Base-by-base conservation (phyloP, 2,329 filamentous ascomycete species). In the Fusarium tupiense region DNA sequence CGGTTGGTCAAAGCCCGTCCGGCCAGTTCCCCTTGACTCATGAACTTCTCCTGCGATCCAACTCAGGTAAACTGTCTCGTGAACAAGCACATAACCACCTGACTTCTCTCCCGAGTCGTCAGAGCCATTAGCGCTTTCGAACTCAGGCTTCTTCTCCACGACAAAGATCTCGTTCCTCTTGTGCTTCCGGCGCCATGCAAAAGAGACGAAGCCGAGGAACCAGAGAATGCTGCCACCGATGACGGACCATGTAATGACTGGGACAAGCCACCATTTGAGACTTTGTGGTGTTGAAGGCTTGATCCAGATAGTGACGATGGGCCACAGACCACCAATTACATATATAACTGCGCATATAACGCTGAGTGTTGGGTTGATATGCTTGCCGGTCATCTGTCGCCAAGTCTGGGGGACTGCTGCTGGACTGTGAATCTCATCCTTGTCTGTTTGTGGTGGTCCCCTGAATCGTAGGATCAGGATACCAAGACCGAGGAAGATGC, bases 31-130 rank as follows among this genome's bases (percentile, higher is more conserved):
- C 33, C 71, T 67, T 17, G 74, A 52, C 8, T 61, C 71, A 29
- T 77, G 69, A 19, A 78, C 77, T 57, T 83, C 81, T 22, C 67
- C 77, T 1, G 78, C 81, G 22, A 80, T 78, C 81, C 81, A 83
- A 52, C 79, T 80, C 20, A 82, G 63, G 57, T 81, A 83, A 1
- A 83, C 81, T 11, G 81, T 83, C 72, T 83, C 81, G n/a, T 83
- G 82, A 13, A 82, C 76, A 33, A 83, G 77, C 6, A 83, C 77
- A 35, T 82, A 77, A 1, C 81, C 81, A 13, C 66, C 67, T 3
- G 66, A 69, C 38, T 73, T 76, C 17, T 74, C 75, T 26, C 58
- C 73, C 7, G 61, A 59, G 13, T 64, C 52, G 7, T 67, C 67
- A 17, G 57, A 53, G 22, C 67, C 71, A 31, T 76, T 69, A 8